Evolutionary conservation across 2,329 filamentous ascomycete genomes (phyloP).

Genomic region (Talaromyces sp.): DNA sequence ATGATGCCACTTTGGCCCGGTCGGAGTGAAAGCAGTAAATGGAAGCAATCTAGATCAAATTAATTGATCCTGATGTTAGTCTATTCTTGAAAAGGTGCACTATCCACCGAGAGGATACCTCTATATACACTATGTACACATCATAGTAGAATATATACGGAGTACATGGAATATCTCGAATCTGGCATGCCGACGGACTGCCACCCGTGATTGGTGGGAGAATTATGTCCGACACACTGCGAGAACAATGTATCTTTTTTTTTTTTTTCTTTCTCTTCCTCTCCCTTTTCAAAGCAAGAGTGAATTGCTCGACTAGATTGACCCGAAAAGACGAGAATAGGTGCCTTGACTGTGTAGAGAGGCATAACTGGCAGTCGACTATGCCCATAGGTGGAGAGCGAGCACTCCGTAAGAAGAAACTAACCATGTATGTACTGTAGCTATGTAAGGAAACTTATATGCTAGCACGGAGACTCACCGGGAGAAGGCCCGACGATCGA

Average conservation of each 20-base stretch:
- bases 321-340: background rate
- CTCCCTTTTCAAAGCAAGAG: no score
- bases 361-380: background rate
- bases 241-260: background rate
- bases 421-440: background rate
- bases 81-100: background rate
- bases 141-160: background rate
- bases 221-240: constrained; percentile 5
- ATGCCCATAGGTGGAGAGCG: background rate
- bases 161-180: background rate
- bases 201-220: constrained; percentile 6
- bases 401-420: background rate
- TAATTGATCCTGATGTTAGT: background rate
- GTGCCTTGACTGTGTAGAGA: no score
- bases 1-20: background rate
- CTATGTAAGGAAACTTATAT: no score
- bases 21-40: background rate
- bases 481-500: background rate
- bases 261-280: no score
- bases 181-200: background rate
- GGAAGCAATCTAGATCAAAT: background rate
- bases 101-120: background rate
- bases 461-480: background rate
- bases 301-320: background rate
- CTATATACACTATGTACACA: background rate